Conservation (phyloP, 352 stramenopile genomes). For the Phytophthora idaei region DNA sequence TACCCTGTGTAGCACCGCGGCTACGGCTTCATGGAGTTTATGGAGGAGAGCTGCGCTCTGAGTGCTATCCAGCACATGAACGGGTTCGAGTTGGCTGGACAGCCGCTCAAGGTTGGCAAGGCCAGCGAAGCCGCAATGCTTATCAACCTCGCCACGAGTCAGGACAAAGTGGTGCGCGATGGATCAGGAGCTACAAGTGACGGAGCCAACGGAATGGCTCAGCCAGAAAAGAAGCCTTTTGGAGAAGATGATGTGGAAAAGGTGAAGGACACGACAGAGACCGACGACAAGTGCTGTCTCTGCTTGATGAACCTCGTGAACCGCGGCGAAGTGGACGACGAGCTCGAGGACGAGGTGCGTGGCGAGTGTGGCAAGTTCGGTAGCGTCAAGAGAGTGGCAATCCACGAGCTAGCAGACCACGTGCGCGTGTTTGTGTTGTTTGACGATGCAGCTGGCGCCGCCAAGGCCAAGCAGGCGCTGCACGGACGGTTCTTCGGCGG, state of each 20-base stretch:
- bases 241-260: conserved; percentile 66
- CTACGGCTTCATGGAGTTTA: conserved; percentile 80
- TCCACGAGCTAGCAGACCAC: conserved; percentile 69
- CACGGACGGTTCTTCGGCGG: conserved; percentile 80
- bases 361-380: conserved; percentile 73
- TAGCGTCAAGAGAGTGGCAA: conserved; percentile 55
- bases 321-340: conserved; percentile 71
- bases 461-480: conserved; percentile 60
- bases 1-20: conserved; percentile 53
- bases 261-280: conserved; percentile 48
- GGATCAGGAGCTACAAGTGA: conserved; percentile 18
- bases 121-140: conserved; percentile 67
- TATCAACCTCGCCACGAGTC: conserved; percentile 69
- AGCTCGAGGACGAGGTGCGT: conserved; percentile 71
- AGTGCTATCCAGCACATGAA: conserved; percentile 88
- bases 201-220: background rate
- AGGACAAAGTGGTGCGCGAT: conserved; percentile 64
- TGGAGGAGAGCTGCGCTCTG: conserved; percentile 56
- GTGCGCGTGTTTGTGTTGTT: conserved; percentile 85
- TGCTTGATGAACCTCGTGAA: conserved; percentile 79
- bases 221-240: conserved; percentile 41
- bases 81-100: conserved; percentile 75
- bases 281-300: conserved; percentile 57
- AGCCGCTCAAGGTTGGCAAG: conserved; percentile 80
- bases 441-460: conserved; percentile 45